Base-by-base conservation (phyloP, 192 early-diverging fungal genomes). In the Diversispora epigaea region DNA sequence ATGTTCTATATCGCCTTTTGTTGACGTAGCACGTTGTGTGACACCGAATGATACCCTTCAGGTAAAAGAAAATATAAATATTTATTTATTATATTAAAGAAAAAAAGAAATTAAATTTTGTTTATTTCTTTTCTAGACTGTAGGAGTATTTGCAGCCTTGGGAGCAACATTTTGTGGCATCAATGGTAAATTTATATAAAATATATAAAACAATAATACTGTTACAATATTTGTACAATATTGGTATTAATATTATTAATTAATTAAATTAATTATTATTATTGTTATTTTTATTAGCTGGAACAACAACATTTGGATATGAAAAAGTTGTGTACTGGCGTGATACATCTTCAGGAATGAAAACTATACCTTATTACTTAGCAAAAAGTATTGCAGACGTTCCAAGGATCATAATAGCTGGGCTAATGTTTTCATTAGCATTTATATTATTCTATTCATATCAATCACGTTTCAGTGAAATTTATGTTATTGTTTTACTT, bases 281-380 rank as follows among this genome's bases (percentile, higher is more conserved):
- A 32, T 32, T 32, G 2, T 32, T 32, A 32, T 32, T 32, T 32
- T 32, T 32, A 2, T 1, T 64, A 67, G 65, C 85, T 8, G 89
- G 87, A 9, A 50, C 77, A n/a, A 76, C 80, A 68, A 90, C 89
- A 1, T 90, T 90, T 82, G 88, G 88, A 12, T 80, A 83, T 21
- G 89, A 90, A 76, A 82, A 84, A 58, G 78, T 89, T 12, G 89
- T 90, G 10, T 90, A 83, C 47, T 90, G 89, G 89, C 83, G 89
- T 17, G 89, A 90, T 32, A 80, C 83, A 43, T 76, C 85, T 2
- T 78, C 82, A 17, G 89, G 89, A 56, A 84, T 90, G 82, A 68
- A 80, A 41, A 82, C 87, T 1, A 41, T 90, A 21, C 88, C 89
- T 6, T 90, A 90, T 63, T 90, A 81, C 56, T 44, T 90, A 8